Percentiles rank a stretch among this genome's conserved stretches.
phyloP scores from a whole-genome alignment of 257 asterid species.

The Solanum habrochaites region DNA sequence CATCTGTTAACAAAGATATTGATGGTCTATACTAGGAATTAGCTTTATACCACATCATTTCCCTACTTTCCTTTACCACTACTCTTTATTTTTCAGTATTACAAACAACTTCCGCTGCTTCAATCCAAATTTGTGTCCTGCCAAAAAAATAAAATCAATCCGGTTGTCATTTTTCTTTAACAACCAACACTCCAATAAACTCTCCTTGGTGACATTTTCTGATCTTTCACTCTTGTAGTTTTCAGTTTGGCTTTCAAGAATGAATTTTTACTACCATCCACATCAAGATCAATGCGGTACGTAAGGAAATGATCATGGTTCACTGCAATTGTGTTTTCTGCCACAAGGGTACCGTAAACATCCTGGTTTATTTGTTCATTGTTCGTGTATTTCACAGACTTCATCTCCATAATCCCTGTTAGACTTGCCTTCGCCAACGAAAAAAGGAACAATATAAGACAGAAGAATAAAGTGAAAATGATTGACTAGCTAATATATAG shows the following conservation, averaged over 20 bases:
- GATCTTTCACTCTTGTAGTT: slow-evolving; percentile 8
- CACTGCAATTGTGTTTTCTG: slow-evolving; percentile 35
- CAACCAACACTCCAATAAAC: slow-evolving; percentile 49
- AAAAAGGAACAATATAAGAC: neutral
- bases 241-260: slow-evolving; percentile 31
- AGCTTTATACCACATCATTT: slow-evolving; percentile 43
- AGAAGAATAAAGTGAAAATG: neutral
- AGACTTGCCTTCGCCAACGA: slow-evolving; percentile 31
- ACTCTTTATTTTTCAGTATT: slow-evolving; percentile 48
- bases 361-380: slow-evolving; percentile 8
- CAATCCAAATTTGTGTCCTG: slow-evolving; percentile 18
- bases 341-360: slow-evolving; percentile 41
- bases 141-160: too few relatives aligned
- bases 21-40: slow-evolving; percentile 35
- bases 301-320: slow-evolving; percentile 60
- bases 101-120: slow-evolving; percentile 32
- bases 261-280: slow-evolving; percentile 45
- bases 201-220: slow-evolving; percentile 39
- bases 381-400: slow-evolving; percentile 26
- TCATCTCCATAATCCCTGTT: slow-evolving; percentile 46
- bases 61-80: too few relatives aligned
- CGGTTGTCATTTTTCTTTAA: slow-evolving; percentile 34
- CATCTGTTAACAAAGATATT: slow-evolving; percentile 24
- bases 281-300: slow-evolving; percentile 53
- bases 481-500: neutral